These are phyloP conservation scores for Botrytis byssoidea DNA, from an alignment of 2,329 filamentous ascomycete genomes.

Conservation along the genomic window DNA sequence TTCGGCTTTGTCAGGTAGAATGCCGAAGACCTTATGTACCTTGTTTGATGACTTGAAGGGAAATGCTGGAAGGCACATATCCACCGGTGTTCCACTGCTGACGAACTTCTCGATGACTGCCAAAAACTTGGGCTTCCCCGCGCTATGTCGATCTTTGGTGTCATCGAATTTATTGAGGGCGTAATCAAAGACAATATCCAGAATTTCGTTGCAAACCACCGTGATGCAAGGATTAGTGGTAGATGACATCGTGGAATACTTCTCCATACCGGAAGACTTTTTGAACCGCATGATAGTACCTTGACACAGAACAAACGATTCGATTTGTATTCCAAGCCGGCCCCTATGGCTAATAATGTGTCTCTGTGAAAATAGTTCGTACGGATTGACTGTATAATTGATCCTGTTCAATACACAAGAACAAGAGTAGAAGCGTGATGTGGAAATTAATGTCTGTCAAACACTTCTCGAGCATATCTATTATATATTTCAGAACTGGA, in stretches of 20 bases:
- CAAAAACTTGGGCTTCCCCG: background rate
- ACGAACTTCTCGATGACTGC: background rate
- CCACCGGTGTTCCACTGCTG: background rate
- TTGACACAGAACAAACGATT: background rate
- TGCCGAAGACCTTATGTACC: background rate
- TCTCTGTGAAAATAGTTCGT: background rate
- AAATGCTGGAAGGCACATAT: background rate
- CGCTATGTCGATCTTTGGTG: background rate
- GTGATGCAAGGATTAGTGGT: background rate
- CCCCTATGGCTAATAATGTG: background rate
- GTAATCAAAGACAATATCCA: background rate
- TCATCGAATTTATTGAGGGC: background rate
- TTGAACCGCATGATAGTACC: background rate
- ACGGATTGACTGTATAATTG: background rate
- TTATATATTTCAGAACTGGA: background rate
- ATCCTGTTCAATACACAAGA: background rate
- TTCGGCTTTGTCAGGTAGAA: background rate
- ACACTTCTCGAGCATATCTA: background rate
- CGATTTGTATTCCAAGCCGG: background rate
- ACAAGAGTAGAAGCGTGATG: background rate
- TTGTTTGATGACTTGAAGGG: background rate
- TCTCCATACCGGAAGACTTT: background rate
- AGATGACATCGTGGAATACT: background rate
- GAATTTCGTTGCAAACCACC: background rate
- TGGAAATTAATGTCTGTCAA: background rate